Conservation (phyloP, 2,329 filamentous ascomycete genomes). For the Cryphonectria naterciae region DNA sequence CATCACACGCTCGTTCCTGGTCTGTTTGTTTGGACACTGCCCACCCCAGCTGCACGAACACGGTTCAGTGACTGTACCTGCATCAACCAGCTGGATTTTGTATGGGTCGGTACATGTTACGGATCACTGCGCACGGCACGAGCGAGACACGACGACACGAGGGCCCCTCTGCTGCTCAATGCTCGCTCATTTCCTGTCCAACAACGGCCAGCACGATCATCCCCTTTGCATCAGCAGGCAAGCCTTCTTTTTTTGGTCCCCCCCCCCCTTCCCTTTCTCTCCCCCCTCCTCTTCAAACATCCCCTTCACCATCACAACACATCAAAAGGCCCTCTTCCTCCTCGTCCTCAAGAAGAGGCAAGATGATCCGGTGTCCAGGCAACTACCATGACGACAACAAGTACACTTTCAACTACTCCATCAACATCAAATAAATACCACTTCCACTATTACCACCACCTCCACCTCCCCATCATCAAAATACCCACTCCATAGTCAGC, state of each 20-base stretch:
- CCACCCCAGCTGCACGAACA: neutral
- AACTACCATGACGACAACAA: neutral
- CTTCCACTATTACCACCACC: neutral
- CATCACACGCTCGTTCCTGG: neutral
- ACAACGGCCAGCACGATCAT: conserved; percentile 1
- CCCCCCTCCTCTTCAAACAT: neutral
- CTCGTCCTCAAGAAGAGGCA: neutral
- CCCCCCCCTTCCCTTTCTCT: neutral
- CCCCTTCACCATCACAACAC: neutral
- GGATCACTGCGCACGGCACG: conserved; percentile 4
- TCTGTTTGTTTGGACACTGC: neutral
- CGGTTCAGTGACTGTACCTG: conserved; percentile 11
- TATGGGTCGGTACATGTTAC: neutral
- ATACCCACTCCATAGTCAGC: neutral
- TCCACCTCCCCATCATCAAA: neutral
- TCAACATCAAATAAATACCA: neutral
- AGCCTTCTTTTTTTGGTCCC: neutral
- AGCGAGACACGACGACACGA: conserved; percentile 3
- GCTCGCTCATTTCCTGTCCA: conserved; percentile 5
- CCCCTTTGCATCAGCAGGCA: conserved; percentile 7
- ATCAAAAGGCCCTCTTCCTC: neutral
- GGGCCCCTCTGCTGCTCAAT: conserved; percentile 4
- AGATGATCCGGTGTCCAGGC: neutral
- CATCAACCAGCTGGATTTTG: neutral
- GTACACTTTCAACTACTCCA: neutral